Percentiles rank a stretch among this genome's conserved stretches.
These are phyloP conservation scores for Tulasnella sp. DNA, from an alignment of 768 basidiomycete genomes.

Conservation along the genomic window DNA sequence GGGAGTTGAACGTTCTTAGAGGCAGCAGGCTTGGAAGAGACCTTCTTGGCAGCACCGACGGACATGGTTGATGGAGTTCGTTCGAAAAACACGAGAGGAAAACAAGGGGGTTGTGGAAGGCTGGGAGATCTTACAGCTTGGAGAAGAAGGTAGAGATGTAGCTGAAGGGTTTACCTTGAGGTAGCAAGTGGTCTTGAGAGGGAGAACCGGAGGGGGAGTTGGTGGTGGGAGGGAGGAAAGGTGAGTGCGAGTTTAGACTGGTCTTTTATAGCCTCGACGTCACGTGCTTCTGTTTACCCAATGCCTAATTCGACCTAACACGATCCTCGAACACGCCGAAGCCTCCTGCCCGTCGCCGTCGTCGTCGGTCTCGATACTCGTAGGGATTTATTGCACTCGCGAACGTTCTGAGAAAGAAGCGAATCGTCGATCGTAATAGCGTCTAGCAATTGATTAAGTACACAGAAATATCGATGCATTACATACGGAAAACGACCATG, in stretches of 20 bases:
- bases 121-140: neutral
- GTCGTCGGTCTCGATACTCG: neutral
- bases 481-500: neutral
- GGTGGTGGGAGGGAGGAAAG: constrained; percentile 7
- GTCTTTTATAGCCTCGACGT: constrained; percentile 6
- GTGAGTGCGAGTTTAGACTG: neutral
- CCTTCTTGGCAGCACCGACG: constrained; percentile 12
- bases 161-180: constrained; percentile 13
- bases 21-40: neutral
- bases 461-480: neutral
- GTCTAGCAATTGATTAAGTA: neutral
- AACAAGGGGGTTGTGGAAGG: neutral
- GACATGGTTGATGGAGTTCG: neutral
- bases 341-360: neutral
- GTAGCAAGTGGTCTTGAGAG: neutral
- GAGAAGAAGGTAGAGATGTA: neutral
- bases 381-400: too few species aligned
- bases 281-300: constrained; percentile 7
- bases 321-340: constrained; percentile 4
- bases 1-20: neutral
- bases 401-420: neutral
- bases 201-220: constrained; percentile 7
- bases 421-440: neutral
- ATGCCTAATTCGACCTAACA: constrained; percentile 10
- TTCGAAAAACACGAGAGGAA: neutral